Conservation (phyloP, 2,329 filamentous ascomycete genomes). For the Neoscytalidium dimidiatum region DNA sequence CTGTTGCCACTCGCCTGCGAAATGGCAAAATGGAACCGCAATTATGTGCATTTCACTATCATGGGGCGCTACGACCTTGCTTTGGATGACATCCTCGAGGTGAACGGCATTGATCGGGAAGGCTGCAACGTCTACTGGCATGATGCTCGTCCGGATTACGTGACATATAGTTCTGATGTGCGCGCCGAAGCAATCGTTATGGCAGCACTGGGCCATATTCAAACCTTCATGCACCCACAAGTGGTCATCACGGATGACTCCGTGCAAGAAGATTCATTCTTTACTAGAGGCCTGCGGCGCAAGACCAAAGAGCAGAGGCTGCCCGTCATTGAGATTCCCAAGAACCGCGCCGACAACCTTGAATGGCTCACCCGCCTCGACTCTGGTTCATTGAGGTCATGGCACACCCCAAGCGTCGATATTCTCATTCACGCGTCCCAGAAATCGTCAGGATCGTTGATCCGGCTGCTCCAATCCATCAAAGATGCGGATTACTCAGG, state of each 20-base stretch:
- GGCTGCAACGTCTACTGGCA: constrained; percentile 67
- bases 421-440: constrained; percentile 78
- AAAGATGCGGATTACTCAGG: constrained; percentile 74
- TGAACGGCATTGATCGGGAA: constrained; percentile 74
- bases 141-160: constrained; percentile 76
- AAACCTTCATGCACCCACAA: constrained; percentile 74
- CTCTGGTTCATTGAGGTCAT: constrained; percentile 69
- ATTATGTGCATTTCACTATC: constrained; percentile 78
- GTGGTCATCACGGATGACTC: constrained; percentile 73
- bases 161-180: constrained; percentile 66
- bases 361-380: constrained; percentile 81
- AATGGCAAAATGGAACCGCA: constrained; percentile 71
- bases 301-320: constrained; percentile 55
- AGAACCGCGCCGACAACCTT: constrained; percentile 61
- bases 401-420: constrained; percentile 78
- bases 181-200: constrained; percentile 67
- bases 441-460: constrained; percentile 70
- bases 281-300: constrained; percentile 61
- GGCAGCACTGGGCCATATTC: constrained; percentile 70
- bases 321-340: constrained; percentile 76
- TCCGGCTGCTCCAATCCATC: constrained; percentile 76
- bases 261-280: constrained; percentile 65
- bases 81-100: constrained; percentile 66
- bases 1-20: constrained; percentile 83
- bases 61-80: constrained; percentile 72